Percentiles rank a stretch among this genome's conserved stretches.
These are phyloP conservation scores for Zygotorulaspora florentina DNA, from an alignment of 805 yeast species.

Conservation along the genomic window DNA sequence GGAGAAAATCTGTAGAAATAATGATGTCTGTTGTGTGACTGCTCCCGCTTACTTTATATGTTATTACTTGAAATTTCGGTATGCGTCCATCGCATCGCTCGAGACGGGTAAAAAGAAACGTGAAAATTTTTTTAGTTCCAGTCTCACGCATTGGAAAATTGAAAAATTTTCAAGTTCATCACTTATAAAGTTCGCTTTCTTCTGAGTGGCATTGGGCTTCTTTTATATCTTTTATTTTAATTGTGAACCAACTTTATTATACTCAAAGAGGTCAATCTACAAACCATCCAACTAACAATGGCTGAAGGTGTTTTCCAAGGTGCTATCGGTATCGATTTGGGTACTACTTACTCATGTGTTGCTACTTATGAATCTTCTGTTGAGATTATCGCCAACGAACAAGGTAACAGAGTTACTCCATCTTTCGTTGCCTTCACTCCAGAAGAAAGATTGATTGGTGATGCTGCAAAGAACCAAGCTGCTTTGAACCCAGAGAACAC, in stretches of 20 bases:
- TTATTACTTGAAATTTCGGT: not conserved
- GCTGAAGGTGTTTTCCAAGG: constrained; percentile 99
- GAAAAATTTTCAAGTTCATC: constrained; percentile 14
- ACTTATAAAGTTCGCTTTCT: constrained; percentile 14
- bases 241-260: constrained; percentile 2
- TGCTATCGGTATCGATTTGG: constrained; percentile 98
- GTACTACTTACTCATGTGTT: constrained; percentile 81
- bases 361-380: constrained; percentile 75
- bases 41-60: not conserved
- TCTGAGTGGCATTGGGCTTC: not conserved
- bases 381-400: constrained; percentile 77
- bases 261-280: constrained; percentile 17
- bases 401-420: constrained; percentile 83
- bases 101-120: constrained; percentile 14
- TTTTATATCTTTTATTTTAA: constrained; percentile 2
- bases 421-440: constrained; percentile 77
- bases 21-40: not conserved
- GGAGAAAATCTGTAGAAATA: too few relatives aligned
- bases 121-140: constrained; percentile 21
- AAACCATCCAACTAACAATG: constrained; percentile 44
- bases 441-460: constrained; percentile 76
- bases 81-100: constrained; percentile 4
- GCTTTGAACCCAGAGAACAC: constrained; percentile 75
- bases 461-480: constrained; percentile 81
- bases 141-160: constrained; percentile 7